Base-by-base conservation (phyloP, 768 basidiomycete genomes). In the Flagelloscypha sp. region DNA sequence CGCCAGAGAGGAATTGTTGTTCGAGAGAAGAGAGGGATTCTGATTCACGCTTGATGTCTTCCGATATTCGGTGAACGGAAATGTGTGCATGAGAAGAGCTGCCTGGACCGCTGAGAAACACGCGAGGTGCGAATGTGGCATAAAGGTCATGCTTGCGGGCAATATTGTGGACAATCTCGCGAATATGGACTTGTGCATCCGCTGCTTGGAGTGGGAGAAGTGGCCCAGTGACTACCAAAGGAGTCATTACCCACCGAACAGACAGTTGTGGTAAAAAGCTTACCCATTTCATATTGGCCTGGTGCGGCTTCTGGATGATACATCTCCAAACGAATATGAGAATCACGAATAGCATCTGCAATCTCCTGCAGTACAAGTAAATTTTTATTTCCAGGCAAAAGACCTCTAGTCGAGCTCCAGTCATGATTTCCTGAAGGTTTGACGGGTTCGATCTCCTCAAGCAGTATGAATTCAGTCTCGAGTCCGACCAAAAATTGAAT, bases 271-370 rank as follows among this genome's bases (percentile, higher is more conserved):
- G 22, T 19, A 24, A 19, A 24, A 13, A 10, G 34, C 17, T 35
- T 4, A 8, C 0, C 25, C 6, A 20, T 18, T 12, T 17, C 52
- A 16, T 47, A 75, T 74, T 81, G 80, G 11, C 83, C 81, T 3
- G 79, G 77, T 1, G 79, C 82, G 6, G 67, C 75, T 54, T 85
- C 83, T 1, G 74, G 52, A 39, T 84, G 84, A 42, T 74, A 76
- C 72, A 79, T 72, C 49, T 79, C 66, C 5, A 86, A 53, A 48
- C 76, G 75, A 6, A 85, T 68, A 0, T 69, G 72, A 3, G 70
- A 65, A 0, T 30, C 44, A 31, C 59, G 47, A 4, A 86, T 51
- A 8, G 57, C 56, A 24, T 73, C 61, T 0, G 66, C 71, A 12
- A 84, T 84, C 37, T 83, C 80, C 37, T 73, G 65, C 3, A 84